Evolutionary conservation across 1,284 basidiomycete species (phyloP), one percentile per base, ranked within the genome.

Genomic region (Sanguinoderma infundibulare): DNA sequence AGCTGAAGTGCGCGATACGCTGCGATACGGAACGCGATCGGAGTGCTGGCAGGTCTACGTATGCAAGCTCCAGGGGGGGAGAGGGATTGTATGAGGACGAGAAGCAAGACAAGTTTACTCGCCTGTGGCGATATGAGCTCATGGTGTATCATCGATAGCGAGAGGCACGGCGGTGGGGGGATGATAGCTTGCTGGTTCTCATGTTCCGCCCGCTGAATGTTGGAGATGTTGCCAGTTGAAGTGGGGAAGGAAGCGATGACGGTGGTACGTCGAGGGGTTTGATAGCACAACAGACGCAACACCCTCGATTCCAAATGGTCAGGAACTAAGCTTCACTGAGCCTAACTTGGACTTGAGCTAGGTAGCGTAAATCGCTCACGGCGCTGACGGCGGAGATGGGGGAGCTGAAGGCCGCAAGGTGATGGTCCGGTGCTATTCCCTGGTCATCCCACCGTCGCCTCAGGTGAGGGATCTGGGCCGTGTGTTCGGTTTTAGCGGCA

Each of bases 111-210:
- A 28, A 20, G 26, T 17, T 49, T 17, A 4, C 26, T 55, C 14
- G 32, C 53, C 28, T 55, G 40, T 34, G 40, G 53, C 53, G 39
- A 44, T 34, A 44, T 54, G 42, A 44, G 53, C 53, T 55, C 53
- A 12, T 32, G 1, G 20, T 34, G 2, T 35, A 34, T 26, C 32
- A 12, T 8, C 20, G 12, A 34, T 32, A 51, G 49, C 32, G 20
- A 20, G 14, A 51, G 32, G 32, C 20, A 51, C 32, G 49, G 35
- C 8, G n/a, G 30, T 22, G 47, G 47, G 15, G n/a, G 20, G 12
- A 22, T 17, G 32, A 32, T 36, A 12, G 10, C 3, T 5, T 22
- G 30, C 28, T 20, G 20, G 28, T 8, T 14, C 36, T 24, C 20
- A 14, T 34, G 38, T 7, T 30, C 53, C 53, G 39, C n/a, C 39